A percentile compares a stretch with the other conserved stretches of the same genome.
Conservation (phyloP, 2,329 filamentous ascomycete species). For the Pestalotiopsis sp. region DNA sequence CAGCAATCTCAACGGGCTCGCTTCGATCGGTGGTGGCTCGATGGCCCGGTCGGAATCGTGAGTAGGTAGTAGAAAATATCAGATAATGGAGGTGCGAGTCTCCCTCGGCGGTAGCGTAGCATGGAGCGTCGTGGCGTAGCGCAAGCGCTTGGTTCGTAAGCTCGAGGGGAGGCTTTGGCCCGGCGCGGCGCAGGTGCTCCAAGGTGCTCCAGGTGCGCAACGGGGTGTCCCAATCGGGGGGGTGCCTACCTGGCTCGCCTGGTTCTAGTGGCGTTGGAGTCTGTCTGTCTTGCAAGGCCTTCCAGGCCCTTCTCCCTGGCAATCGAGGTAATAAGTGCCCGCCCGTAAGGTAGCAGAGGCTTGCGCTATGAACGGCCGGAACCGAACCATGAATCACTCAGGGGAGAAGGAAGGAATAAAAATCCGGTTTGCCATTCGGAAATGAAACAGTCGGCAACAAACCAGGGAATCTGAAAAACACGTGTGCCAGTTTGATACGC, state of each 20-base stretch:
- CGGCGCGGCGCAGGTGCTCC: not conserved
- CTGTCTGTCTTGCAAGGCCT: not conserved
- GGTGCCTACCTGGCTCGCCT: not conserved
- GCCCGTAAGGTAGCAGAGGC: not conserved
- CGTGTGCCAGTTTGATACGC: not conserved
- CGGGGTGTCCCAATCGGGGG: not conserved
- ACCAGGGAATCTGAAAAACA: not conserved
- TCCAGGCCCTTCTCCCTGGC: not conserved
- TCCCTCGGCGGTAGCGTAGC: not conserved
- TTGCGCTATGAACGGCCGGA: not conserved
- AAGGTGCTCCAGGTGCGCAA: no score
- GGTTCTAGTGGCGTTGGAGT: not conserved
- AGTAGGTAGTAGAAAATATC: not conserved
- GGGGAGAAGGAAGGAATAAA: not conserved
- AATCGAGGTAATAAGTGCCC: not conserved
- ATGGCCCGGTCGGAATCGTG: slow-evolving; percentile 2
- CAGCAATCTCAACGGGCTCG: not conserved
- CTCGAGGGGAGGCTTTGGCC: not conserved
- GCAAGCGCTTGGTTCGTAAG: not conserved
- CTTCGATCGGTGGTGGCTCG: not conserved
- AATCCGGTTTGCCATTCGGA: not conserved
- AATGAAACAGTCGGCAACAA: not conserved
- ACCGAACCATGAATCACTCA: not conserved
- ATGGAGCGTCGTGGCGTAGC: not conserved
- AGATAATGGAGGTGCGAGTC: slow-evolving; percentile 5